Percentiles rank a stretch among this genome's conserved stretches.
phyloP scores from a whole-genome alignment of 2,329 filamentous ascomycete genomes.

The Emericellopsis atlantica region DNA sequence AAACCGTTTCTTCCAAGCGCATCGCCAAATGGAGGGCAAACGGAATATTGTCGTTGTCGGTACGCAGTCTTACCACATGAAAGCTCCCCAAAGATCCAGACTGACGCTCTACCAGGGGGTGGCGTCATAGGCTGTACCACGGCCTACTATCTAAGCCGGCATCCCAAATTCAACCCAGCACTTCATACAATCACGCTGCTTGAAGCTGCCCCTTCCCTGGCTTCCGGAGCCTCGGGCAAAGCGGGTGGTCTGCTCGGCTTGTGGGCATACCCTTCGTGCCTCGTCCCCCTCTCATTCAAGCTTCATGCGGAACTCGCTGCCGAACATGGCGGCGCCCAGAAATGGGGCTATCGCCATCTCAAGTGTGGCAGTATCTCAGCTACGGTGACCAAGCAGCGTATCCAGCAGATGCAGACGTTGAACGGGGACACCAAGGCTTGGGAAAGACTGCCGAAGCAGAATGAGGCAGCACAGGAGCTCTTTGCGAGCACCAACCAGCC shows the following conservation, averaged over 20 bases:
- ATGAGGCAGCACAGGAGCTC: conserved; percentile 30
- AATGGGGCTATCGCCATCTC: conserved; percentile 79
- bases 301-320: conserved; percentile 76
- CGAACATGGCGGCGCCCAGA: conserved; percentile 63
- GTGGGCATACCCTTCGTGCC: conserved; percentile 78
- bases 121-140: conserved; percentile 88
- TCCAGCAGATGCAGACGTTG: conserved; percentile 14
- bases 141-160: conserved; percentile 82
- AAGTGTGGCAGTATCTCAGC: conserved; percentile 52
- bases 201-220: conserved; percentile 71
- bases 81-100: no score
- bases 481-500: conserved; percentile 53
- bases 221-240: conserved; percentile 88
- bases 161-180: conserved; percentile 64
- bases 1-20: neutral
- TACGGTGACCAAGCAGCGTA: conserved; percentile 20
- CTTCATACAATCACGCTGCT: conserved; percentile 73
- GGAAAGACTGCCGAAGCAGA: conserved; percentile 51
- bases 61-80: conserved; percentile 12
- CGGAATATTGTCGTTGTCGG: conserved; percentile 38
- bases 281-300: conserved; percentile 76
- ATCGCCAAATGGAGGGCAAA: conserved; percentile 10
- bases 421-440: conserved; percentile 29
- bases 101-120: conserved; percentile 44
- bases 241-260: conserved; percentile 81